Conservation (phyloP, 2,329 filamentous ascomycete genomes). For the Cladophialophora carrionii region DNA sequence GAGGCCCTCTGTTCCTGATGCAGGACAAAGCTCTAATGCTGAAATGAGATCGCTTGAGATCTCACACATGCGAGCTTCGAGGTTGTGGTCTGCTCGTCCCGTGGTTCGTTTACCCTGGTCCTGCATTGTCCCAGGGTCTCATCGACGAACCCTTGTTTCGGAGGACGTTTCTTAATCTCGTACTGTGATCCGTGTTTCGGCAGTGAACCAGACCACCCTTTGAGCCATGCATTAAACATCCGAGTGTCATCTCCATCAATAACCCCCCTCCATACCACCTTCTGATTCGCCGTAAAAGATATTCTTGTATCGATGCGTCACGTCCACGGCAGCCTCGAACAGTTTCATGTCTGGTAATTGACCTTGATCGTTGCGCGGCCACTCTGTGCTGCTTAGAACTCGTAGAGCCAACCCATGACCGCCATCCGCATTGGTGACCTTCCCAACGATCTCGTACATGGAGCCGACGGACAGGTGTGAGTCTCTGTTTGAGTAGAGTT, state of each 20-base stretch:
- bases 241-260: slow-evolving; percentile 20
- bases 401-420: slow-evolving; percentile 49
- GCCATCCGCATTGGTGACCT: slow-evolving; percentile 49
- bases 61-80: not conserved
- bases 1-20: not conserved
- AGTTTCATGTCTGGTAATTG: slow-evolving; percentile 68
- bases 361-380: slow-evolving; percentile 39
- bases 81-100: not conserved
- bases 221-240: not conserved
- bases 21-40: not conserved
- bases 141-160: not conserved
- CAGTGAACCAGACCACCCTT: not conserved
- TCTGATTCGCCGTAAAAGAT: slow-evolving; percentile 71
- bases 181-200: not conserved
- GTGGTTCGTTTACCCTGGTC: not conserved
- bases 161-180: not conserved
- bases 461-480: slow-evolving; percentile 51
- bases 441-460: slow-evolving; percentile 53
- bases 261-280: slow-evolving; percentile 27
- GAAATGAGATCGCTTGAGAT: not conserved
- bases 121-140: not conserved
- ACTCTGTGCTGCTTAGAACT: slow-evolving; percentile 49
- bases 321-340: slow-evolving; percentile 79
- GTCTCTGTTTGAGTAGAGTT: slow-evolving; percentile 37
- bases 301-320: slow-evolving; percentile 76